Base-by-base conservation (phyloP, 2,329 filamentous ascomycete species). In the Bisporella sp. region DNA sequence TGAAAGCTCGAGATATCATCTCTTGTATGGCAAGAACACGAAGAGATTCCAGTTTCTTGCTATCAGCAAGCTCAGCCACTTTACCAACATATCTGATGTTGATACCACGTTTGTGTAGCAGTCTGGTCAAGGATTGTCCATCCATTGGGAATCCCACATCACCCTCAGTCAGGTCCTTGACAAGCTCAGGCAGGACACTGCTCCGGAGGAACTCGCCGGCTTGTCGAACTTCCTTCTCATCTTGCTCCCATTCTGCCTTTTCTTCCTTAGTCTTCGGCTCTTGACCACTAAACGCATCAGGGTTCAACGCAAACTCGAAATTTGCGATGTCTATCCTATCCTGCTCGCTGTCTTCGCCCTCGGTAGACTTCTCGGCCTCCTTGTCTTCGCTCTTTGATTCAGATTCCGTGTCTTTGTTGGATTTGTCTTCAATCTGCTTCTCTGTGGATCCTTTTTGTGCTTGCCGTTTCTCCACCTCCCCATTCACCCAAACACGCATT, bases 101-200 rank as follows among this genome's bases (percentile, higher is more conserved):
- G 73, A 99, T 91, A 71, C 93, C 93, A 41, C 92, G 88, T 76
- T 96, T 96, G 75, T 99, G 93, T 64, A 99, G 77, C 47, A 96
- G 79, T 57, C 84, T 83, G 62, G 86, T 89, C 52, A 99, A 76
- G 21, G 92, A 96, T 63, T 87, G 81, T n/a, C 93, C 93, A 62
- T 99, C 95, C 89, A 97, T 96, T 9, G 93, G 93, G 74, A 97
- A 97, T 62, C 92, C 93, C 58, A 96, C 85, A 59, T 99, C 92
- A 5, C 89, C 91, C 58, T 95, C 89, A 64, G 87, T 85, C 52
- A 99, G 79, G 62, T 99, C 92, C 55, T 85, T 83, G 51, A 97
- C 71, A 51, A 99, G 76, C 50, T 86, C 81, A n/a, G 92, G 90
- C 57, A 99, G 86, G 49, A 89, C 81, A 53, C 85, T 84, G 6